Percentiles rank a stretch among this genome's conserved stretches.
Conservation (phyloP, 805 yeast species). For the Pichia ethanolica region DNA sequence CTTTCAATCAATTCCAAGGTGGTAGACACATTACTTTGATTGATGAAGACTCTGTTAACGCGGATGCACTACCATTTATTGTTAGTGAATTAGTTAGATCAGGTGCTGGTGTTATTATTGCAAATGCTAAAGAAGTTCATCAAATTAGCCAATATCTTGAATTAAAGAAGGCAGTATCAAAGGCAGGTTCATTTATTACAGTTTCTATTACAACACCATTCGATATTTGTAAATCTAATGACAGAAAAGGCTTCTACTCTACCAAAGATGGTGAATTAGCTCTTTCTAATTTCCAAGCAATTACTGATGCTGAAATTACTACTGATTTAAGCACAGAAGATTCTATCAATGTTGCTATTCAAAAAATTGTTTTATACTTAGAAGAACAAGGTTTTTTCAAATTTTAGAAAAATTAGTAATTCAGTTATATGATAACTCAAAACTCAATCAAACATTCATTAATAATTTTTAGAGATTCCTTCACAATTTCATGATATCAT, state of each 20-base stretch:
- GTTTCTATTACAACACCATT: slow-evolving; percentile 46
- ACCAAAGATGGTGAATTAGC: slow-evolving; percentile 34
- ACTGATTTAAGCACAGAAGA: slow-evolving; percentile 43
- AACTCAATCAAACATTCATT: too few species aligned
- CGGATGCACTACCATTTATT: slow-evolving; percentile 47
- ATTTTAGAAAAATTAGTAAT: slow-evolving; percentile 25
- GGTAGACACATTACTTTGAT: slow-evolving; percentile 70
- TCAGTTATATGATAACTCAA: not conserved
- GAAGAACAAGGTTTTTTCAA: slow-evolving; percentile 79
- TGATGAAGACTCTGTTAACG: slow-evolving; percentile 27
- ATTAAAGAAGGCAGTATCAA: slow-evolving; percentile 38
- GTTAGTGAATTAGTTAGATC: slow-evolving; percentile 73
- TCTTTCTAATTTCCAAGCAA: slow-evolving; percentile 40
- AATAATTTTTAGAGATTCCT: too few species aligned
- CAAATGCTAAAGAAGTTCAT: slow-evolving; percentile 39
- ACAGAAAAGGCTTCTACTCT: slow-evolving; percentile 43
- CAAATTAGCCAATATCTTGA: slow-evolving; percentile 34
- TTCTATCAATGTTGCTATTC: slow-evolving; percentile 63
- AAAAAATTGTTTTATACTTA: slow-evolving; percentile 61
- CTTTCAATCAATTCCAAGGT: slow-evolving; percentile 82
- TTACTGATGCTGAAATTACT: slow-evolving; percentile 49
- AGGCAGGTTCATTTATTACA: slow-evolving; percentile 43
- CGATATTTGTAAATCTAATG: slow-evolving; percentile 37
- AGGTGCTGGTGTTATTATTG: slow-evolving; percentile 86
- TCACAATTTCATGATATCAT: too few species aligned